phyloP scores from a whole-genome alignment of 2,329 filamentous ascomycete species.

The Coniochaeta sp. region DNA sequence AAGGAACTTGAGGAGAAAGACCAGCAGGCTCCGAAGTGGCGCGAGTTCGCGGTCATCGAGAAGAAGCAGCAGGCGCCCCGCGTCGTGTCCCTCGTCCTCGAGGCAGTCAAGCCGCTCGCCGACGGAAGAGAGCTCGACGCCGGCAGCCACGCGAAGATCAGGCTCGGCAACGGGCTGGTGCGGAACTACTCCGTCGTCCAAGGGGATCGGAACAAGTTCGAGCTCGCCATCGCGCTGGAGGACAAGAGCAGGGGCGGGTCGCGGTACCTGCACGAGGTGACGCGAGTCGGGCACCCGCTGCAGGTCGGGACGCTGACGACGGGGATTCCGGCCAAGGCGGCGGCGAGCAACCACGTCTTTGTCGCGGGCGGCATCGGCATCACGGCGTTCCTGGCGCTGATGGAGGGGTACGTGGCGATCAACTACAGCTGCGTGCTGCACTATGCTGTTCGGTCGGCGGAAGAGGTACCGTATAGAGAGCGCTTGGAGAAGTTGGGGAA shows the following conservation, averaged over 20 bases:
- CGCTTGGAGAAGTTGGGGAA: conserved; percentile 32
- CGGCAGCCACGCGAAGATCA: conserved; percentile 51
- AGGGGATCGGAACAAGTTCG: conserved; percentile 41
- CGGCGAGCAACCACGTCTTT: conserved; percentile 53
- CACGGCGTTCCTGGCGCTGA: conserved; percentile 52
- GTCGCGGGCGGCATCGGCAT: conserved; percentile 60
- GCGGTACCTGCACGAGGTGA: conserved; percentile 44
- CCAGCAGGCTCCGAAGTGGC: conserved; percentile 31
- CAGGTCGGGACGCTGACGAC: conserved; percentile 42
- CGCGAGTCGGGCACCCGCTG: conserved; percentile 40
- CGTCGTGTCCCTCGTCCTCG: conserved; percentile 45
- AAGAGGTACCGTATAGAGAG: conserved; percentile 49
- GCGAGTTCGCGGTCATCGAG: conserved; percentile 38
- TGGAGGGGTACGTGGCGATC: conserved; percentile 33
- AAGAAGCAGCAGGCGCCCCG: conserved; percentile 43
- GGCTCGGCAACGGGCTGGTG: conserved; percentile 47
- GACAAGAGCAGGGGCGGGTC: conserved; percentile 53
- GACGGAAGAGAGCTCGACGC: conserved; percentile 21
- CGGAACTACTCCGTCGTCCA: conserved; percentile 55
- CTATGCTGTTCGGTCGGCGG: conserved; percentile 45
- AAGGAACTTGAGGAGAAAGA: conserved; percentile 13
- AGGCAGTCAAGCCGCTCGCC: conserved; percentile 28
- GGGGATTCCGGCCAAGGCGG: conserved; percentile 35
- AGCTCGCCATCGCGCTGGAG: conserved; percentile 52
- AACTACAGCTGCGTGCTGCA: conserved; percentile 48